phyloP scores from a whole-genome alignment of 257 asterid genomes.

The Jasminum sambac region DNA sequence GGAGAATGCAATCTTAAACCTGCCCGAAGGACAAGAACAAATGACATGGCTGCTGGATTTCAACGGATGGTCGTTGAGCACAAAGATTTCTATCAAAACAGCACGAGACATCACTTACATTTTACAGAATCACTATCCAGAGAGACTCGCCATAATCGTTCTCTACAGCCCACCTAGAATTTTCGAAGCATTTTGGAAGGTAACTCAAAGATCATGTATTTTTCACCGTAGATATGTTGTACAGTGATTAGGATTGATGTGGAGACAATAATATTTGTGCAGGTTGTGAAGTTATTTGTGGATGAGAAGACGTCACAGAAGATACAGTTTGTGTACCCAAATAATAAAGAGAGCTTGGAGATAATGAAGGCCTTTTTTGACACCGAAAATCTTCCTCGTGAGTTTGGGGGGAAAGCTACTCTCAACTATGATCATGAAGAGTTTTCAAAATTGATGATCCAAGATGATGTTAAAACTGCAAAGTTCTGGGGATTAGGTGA shows the following conservation, averaged over 20 bases:
- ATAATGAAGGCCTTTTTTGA: constrained; percentile 67
- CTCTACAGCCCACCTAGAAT: constrained; percentile 79
- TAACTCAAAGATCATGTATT: background rate
- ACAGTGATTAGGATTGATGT: background rate
- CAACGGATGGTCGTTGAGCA: constrained; percentile 78
- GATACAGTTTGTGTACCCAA: constrained; percentile 66
- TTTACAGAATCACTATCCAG: constrained; percentile 83
- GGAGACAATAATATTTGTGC: constrained; percentile 20
- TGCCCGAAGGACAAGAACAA: constrained; percentile 78
- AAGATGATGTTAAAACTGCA: constrained; percentile 71
- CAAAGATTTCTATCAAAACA: constrained; percentile 58
- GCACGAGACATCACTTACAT: constrained; percentile 61
- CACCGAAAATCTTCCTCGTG: constrained; percentile 72
- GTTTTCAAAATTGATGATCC: constrained; percentile 71
- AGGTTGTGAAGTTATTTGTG: constrained; percentile 71
- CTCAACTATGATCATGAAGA: constrained; percentile 72
- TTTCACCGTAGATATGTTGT: too few relatives aligned
- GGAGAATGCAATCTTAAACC: constrained; percentile 73
- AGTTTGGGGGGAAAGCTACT: constrained; percentile 81
- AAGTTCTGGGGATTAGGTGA: constrained; percentile 58
- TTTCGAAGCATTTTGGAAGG: constrained; percentile 85
- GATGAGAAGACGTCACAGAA: constrained; percentile 62
- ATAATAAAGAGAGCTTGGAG: constrained; percentile 63
- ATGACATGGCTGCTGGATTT: constrained; percentile 94
- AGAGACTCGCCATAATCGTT: constrained; percentile 66